Evolutionary conservation across 352 stramenopile genomes (phyloP).

Genomic region (Phytophthora pluvialis): DNA sequence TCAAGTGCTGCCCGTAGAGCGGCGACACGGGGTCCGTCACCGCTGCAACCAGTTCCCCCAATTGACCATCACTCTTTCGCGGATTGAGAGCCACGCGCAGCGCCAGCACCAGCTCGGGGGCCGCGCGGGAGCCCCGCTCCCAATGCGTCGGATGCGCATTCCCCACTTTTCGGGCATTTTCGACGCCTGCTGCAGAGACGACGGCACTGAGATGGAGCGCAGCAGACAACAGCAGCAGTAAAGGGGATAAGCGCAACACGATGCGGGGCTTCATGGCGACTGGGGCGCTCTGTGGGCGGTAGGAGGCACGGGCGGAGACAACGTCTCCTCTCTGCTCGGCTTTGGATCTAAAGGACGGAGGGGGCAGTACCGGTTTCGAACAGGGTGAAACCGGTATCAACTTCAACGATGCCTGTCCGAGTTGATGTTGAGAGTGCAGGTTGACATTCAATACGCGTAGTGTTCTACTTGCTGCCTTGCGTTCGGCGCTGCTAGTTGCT

Average conservation of each 20-base stretch:
- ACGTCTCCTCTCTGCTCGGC: constrained; percentile 4
- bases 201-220: constrained; percentile 1
- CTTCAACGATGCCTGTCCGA: background rate
- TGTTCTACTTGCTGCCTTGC: constrained; percentile 10
- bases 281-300: background rate
- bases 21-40: constrained; percentile 57
- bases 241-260: constrained; percentile 1
- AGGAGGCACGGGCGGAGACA: constrained; percentile 1
- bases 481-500: constrained; percentile 12
- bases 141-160: constrained; percentile 32
- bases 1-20: constrained; percentile 60
- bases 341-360: background rate
- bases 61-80: constrained; percentile 35
- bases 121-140: constrained; percentile 37
- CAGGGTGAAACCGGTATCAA: constrained; percentile 7
- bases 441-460: constrained; percentile 21
- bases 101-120: constrained; percentile 27
- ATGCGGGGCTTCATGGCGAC: constrained; percentile 14
- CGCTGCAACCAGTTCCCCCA: constrained; percentile 47
- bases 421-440: background rate
- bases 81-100: constrained; percentile 50
- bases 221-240: constrained; percentile 9
- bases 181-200: constrained; percentile 1
- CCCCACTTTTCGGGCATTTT: constrained; percentile 15
- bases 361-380: constrained; percentile 1